Base-by-base conservation (phyloP, 306 rosid genomes). In the Trifolium subterraneum region DNA sequence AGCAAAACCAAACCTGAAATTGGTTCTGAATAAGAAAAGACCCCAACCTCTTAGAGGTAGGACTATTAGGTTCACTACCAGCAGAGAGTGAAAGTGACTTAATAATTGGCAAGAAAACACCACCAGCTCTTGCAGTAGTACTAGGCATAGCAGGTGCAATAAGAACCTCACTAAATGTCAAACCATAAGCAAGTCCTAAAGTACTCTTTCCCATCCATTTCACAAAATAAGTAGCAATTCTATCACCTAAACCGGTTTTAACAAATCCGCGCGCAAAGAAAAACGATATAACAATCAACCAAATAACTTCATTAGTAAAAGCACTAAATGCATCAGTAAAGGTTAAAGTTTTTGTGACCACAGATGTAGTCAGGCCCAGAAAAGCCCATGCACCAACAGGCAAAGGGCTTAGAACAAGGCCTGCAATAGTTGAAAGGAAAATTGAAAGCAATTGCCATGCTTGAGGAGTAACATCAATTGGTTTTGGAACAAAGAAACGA, bases 381-480 rank as follows among this genome's bases (percentile, higher is more conserved):
- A 94, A 88, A 39, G 99, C 99, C 99, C 99, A 94, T 0, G 99
- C 99, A 4, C 99, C 99, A 0, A 92, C 98, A 0, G 99, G 99
- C 29, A 94, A 79, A 0, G 99, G 99, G 70, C 90, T 89, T 69
- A 94, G 73, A 6, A 94, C 92, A 5, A 94, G 92, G 13, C 99
- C 99, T 0, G 96, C 95, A 23, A 94, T 84, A 2, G 99, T 94
- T 11, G 99, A 92, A 5, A 87, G 23, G 85, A 94, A 94, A 68
- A 94, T 92, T 3, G 98, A 79, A 10, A 94, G 96, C 68, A 94
- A 82, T 8, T 94, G 98, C 99, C 99, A 94, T 4, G 96, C 96
- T 50, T 94, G 87, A 1, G 86, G 19, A 0, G 96, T 71, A 7
- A 94, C 96, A 66, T 88, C 88, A 4, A 70, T 82, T 4, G 99